These are phyloP conservation scores for Phytophthora uliginosa DNA, from an alignment of 352 stramenopile genomes.

Conservation along the genomic window DNA sequence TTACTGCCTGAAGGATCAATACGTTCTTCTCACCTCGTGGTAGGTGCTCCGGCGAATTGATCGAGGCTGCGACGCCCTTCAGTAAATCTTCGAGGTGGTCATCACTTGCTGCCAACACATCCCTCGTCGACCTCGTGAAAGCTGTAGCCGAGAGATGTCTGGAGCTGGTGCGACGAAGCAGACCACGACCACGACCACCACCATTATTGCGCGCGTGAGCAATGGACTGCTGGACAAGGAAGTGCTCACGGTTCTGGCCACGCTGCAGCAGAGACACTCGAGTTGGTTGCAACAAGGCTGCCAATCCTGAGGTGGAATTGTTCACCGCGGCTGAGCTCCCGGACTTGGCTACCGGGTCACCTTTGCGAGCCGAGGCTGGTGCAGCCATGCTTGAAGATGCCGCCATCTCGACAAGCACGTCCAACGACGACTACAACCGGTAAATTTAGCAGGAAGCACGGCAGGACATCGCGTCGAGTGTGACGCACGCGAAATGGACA, in stretches of 20 bases:
- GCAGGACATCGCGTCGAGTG: too few relatives aligned
- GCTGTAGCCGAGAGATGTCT: conserved; percentile 17
- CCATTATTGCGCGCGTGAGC: conserved; percentile 11
- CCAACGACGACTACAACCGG: not conserved
- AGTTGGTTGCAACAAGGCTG: conserved; percentile 18
- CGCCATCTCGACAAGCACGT: not conserved
- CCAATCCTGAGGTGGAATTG: not conserved
- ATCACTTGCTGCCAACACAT: conserved; percentile 28
- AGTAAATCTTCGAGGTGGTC: conserved; percentile 38
- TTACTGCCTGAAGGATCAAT: conserved; percentile 29
- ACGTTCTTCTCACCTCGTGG: conserved; percentile 15
- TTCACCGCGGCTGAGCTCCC: not conserved
- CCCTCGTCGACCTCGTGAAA: conserved; percentile 33
- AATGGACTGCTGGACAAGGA: conserved; percentile 7
- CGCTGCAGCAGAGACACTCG: conserved; percentile 24
- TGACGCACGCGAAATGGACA: not conserved
- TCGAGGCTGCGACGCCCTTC: conserved; percentile 23
- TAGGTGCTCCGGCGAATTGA: conserved; percentile 23
- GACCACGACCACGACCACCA: not conserved
- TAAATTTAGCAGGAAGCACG: conserved; percentile 24
- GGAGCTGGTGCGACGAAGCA: not conserved
- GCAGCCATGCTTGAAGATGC: conserved; percentile 14
- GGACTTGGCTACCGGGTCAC: not conserved
- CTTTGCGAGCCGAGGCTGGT: not conserved
- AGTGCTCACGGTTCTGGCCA: conserved; percentile 26